Conservation (phyloP, 148 eudicot genomes). For the Chenopodium album region DNA sequence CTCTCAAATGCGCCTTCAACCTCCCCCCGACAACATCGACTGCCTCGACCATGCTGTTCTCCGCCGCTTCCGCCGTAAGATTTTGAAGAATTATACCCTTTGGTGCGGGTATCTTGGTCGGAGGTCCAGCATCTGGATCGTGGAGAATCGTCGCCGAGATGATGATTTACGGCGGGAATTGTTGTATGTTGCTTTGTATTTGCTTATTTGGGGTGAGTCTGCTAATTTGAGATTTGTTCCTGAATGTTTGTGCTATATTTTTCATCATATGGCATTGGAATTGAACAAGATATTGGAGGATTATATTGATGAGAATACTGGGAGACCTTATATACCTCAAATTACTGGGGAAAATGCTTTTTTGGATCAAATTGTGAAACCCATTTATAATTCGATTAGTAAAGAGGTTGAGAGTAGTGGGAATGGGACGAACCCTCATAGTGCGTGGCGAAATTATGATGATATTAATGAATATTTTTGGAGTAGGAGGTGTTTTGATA, state of each 20-base stretch:
- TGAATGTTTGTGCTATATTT: constrained; percentile 68
- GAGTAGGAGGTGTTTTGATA: constrained; percentile 86
- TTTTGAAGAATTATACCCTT: constrained; percentile 55
- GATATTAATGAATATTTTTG: constrained; percentile 93
- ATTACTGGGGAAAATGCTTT: constrained; percentile 64
- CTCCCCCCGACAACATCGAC: constrained; percentile 72
- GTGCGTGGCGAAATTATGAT: constrained; percentile 90
- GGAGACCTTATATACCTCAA: constrained; percentile 58
- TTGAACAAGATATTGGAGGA: constrained; percentile 72
- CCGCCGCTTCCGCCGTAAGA: constrained; percentile 65
- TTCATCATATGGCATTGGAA: constrained; percentile 82
- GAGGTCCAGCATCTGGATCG: constrained; percentile 63
- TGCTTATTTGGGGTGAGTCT: constrained; percentile 88
- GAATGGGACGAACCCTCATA: constrained; percentile 83
- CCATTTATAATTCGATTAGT: constrained; percentile 65
- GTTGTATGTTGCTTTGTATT: constrained; percentile 57
- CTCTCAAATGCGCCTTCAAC: constrained; percentile 78
- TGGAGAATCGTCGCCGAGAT: constrained; percentile 37
- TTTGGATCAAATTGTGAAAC: constrained; percentile 54
- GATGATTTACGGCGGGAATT: constrained; percentile 67
- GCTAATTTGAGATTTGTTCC: constrained; percentile 77
- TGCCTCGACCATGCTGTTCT: constrained; percentile 55
- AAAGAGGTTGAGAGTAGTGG: constrained; percentile 65
- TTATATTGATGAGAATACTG: constrained; percentile 79
- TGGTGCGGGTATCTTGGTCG: constrained; percentile 84